A percentile compares a stretch with the other conserved stretches of the same genome.
Evolutionary conservation across 495 filamentous ascomycete species (phyloP).

Genomic region (Penicillium simplicissimum): DNA sequence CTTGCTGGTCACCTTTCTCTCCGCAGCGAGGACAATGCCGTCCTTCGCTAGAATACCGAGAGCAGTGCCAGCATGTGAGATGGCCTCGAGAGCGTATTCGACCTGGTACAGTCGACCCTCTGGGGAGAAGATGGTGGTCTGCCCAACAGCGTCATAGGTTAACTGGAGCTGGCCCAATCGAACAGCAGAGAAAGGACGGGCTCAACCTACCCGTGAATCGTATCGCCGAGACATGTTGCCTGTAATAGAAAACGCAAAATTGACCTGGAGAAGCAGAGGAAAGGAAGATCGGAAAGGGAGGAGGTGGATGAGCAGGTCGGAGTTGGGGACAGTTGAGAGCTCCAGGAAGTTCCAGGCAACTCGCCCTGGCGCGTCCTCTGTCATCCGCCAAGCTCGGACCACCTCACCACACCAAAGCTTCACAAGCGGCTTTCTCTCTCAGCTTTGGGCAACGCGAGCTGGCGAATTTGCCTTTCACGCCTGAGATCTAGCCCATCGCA

Average conservation of each 20-base stretch:
- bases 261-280: conserved; percentile 7
- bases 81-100: conserved; percentile 98
- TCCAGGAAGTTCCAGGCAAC: conserved; percentile 46
- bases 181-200: conserved; percentile 16
- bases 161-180: conserved; percentile 42
- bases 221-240: conserved; percentile 92
- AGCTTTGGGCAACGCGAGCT: conserved; percentile 10
- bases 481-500: not conserved
- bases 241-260: conserved; percentile 16
- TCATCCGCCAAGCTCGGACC: conserved; percentile 51
- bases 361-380: conserved; percentile 49
- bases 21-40: conserved; percentile 97
- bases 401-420: conserved; percentile 40
- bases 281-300: conserved; percentile 6
- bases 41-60: conserved; percentile 95
- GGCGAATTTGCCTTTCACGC: not conserved
- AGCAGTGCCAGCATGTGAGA: conserved; percentile 96
- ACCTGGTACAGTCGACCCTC: conserved; percentile 98
- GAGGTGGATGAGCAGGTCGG: conserved; percentile 25
- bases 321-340: conserved; percentile 24
- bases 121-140: conserved; percentile 99
- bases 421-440: conserved; percentile 23
- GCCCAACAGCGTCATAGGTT: conserved; percentile 45
- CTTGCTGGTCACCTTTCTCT: conserved; percentile 99
- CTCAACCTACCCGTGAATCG: conserved; percentile 80